These are phyloP conservation scores for Davidsoniella eucalypti DNA, from an alignment of 2,329 filamentous ascomycete genomes.

Conservation along the genomic window DNA sequence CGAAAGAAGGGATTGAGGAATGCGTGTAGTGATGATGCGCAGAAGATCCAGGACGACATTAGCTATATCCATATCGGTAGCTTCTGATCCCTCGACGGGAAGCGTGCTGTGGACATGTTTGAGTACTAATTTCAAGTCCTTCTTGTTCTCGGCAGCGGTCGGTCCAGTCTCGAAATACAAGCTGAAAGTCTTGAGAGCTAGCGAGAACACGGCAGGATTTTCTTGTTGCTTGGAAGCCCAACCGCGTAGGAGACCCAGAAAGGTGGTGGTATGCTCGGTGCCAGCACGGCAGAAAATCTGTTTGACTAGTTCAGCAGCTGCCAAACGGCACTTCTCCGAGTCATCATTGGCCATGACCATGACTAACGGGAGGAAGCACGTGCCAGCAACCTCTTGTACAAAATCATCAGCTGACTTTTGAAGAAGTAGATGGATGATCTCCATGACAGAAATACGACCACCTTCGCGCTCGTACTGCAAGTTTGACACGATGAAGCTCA, in stretches of 20 bases:
- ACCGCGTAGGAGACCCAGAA: slow-evolving; percentile 51
- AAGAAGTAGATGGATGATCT: slow-evolving; percentile 73
- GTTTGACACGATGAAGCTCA: slow-evolving; percentile 78
- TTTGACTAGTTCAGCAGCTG: slow-evolving; percentile 64
- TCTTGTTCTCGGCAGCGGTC: slow-evolving; percentile 40
- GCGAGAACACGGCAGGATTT: slow-evolving; percentile 51
- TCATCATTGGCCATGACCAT: slow-evolving; percentile 81
- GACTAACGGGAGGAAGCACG: slow-evolving; percentile 73
- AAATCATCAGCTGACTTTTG: slow-evolving; percentile 70
- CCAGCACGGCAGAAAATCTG: slow-evolving; percentile 67
- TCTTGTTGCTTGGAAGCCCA: slow-evolving; percentile 61
- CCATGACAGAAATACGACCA: slow-evolving; percentile 82
- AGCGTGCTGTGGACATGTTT: slow-evolving; percentile 37
- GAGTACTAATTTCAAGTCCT: slow-evolving; percentile 50
- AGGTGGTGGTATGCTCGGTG: slow-evolving; percentile 51
- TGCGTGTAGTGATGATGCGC: slow-evolving; percentile 48
- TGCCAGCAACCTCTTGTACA: slow-evolving; percentile 63
- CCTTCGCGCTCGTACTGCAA: slow-evolving; percentile 79
- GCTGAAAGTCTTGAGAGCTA: slow-evolving; percentile 65
- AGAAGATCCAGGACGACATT: slow-evolving; percentile 57
- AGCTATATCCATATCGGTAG: slow-evolving; percentile 51
- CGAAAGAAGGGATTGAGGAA: slow-evolving; percentile 47
- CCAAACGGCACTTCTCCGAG: slow-evolving; percentile 65
- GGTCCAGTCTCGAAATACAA: slow-evolving; percentile 64
- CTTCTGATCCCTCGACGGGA: slow-evolving; percentile 31